Evolutionary conservation across 495 filamentous ascomycete genomes (phyloP).

Genomic region (Penicillium cataractarum): DNA sequence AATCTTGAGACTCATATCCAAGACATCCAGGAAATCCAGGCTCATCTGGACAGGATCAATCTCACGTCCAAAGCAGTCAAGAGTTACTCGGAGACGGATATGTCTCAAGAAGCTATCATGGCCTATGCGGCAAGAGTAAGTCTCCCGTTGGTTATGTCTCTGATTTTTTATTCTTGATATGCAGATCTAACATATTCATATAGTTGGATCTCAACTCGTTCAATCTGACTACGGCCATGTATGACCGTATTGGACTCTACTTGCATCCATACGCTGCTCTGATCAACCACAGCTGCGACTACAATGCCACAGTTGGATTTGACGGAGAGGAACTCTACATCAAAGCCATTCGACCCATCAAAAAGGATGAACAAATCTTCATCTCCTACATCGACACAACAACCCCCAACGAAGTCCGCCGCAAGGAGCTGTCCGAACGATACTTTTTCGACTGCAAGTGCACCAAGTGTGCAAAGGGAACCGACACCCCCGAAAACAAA

Average conservation of each 20-base stretch:
- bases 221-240: conserved; percentile 59
- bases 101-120: conserved; percentile 43
- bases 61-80: conserved; percentile 58
- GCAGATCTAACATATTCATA: conserved; percentile 1
- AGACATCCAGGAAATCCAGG: conserved; percentile 41
- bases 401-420: conserved; percentile 49
- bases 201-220: conserved; percentile 61
- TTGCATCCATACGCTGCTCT: conserved; percentile 59
- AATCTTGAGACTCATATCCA: conserved; percentile 52
- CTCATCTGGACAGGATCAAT: conserved; percentile 51
- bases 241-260: conserved; percentile 64
- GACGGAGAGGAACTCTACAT: conserved; percentile 53
- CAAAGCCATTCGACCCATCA: conserved; percentile 51
- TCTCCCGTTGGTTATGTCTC: not conserved
- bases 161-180: not conserved
- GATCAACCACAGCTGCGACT: conserved; percentile 73
- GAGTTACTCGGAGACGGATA: conserved; percentile 49
- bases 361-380: conserved; percentile 62
- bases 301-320: conserved; percentile 67
- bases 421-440: conserved; percentile 53
- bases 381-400: conserved; percentile 71
- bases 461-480: conserved; percentile 49
- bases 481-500: conserved; percentile 27
- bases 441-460: conserved; percentile 73
- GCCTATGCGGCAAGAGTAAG: conserved; percentile 50